Conservation (phyloP, 1,139 yeast genomes). For the Pichia sp. region DNA sequence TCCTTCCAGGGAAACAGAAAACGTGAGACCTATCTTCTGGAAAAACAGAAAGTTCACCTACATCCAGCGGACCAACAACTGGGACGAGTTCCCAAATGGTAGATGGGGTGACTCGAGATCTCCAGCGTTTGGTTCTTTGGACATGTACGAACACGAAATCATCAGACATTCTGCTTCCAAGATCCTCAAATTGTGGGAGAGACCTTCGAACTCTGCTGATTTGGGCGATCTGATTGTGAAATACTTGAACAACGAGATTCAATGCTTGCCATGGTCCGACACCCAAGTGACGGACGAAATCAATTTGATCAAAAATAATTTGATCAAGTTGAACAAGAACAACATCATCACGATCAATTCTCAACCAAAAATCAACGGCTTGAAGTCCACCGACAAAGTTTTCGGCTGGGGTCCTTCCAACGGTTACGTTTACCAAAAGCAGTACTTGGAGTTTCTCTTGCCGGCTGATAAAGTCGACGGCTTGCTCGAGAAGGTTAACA, state of each 20-base stretch:
- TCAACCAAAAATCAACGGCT: slow-evolving; percentile 89
- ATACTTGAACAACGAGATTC: slow-evolving; percentile 62
- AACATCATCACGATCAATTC: slow-evolving; percentile 84
- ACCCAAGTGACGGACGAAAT: slow-evolving; percentile 79
- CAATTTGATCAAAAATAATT: slow-evolving; percentile 47
- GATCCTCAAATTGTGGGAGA: slow-evolving; percentile 83
- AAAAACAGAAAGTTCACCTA: slow-evolving; percentile 88
- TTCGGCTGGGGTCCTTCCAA: slow-evolving; percentile 96
- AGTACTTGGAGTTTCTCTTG: slow-evolving; percentile 76
- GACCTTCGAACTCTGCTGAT: slow-evolving; percentile 53
- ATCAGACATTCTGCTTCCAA: slow-evolving; percentile 74
- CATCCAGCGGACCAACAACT: slow-evolving; percentile 81
- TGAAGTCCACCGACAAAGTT: slow-evolving; percentile 56
- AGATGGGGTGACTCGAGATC: slow-evolving; percentile 96
- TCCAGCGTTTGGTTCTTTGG: slow-evolving; percentile 92
- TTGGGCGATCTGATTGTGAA: slow-evolving; percentile 52
- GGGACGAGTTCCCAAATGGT: slow-evolving; percentile 99
- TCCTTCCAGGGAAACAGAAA: slow-evolving; percentile 72
- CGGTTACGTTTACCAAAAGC: slow-evolving; percentile 91
- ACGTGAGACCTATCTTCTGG: slow-evolving; percentile 95
- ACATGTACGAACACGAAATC: slow-evolving; percentile 67
- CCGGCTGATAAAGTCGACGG: slow-evolving; percentile 45
- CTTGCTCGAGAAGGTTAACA: slow-evolving; percentile 34
- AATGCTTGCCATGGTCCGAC: slow-evolving; percentile 93
- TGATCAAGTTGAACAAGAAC: slow-evolving; percentile 53